phyloP scores from a whole-genome alignment of 1,284 basidiomycete genomes.

The Sutorius eximius region DNA sequence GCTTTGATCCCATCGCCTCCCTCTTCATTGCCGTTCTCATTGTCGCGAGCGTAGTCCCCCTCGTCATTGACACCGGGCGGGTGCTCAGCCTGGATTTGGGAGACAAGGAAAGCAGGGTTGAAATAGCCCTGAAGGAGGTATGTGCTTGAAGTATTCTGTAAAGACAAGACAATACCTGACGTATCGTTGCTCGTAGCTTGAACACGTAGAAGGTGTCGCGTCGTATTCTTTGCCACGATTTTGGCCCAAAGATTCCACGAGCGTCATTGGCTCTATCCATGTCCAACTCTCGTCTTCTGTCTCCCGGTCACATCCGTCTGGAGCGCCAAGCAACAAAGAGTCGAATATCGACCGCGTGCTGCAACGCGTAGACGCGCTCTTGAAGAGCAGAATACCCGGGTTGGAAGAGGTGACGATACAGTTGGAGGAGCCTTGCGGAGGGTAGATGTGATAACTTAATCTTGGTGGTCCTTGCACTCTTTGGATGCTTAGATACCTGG shows the following conservation, averaged over 20 bases:
- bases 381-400: conserved; percentile 73
- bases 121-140: conserved; percentile 78
- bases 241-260: conserved; percentile 93
- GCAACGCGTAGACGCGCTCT: conserved; percentile 68
- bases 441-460: conserved; percentile 11
- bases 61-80: conserved; percentile 91
- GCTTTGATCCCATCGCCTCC: conserved; percentile 98
- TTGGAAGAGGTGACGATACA: conserved; percentile 88
- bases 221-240: conserved; percentile 85
- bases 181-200: conserved; percentile 44
- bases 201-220: conserved; percentile 71
- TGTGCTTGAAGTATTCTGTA: not conserved
- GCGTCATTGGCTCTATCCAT: conserved; percentile 88
- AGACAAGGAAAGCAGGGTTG: conserved; percentile 64
- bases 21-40: conserved; percentile 96
- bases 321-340: conserved; percentile 53
- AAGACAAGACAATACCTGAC: conserved; percentile 21
- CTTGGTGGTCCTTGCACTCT: conserved; percentile 7
- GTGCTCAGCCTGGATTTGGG: conserved; percentile 87
- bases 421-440: conserved; percentile 48
- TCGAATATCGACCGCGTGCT: conserved; percentile 70
- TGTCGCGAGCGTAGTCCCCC: conserved; percentile 90
- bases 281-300: conserved; percentile 65
- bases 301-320: conserved; percentile 42
- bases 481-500: conserved; percentile 16